These are phyloP conservation scores for Circinella umbellata DNA, from an alignment of 371 early-diverging fungal genomes.

Conservation along the genomic window DNA sequence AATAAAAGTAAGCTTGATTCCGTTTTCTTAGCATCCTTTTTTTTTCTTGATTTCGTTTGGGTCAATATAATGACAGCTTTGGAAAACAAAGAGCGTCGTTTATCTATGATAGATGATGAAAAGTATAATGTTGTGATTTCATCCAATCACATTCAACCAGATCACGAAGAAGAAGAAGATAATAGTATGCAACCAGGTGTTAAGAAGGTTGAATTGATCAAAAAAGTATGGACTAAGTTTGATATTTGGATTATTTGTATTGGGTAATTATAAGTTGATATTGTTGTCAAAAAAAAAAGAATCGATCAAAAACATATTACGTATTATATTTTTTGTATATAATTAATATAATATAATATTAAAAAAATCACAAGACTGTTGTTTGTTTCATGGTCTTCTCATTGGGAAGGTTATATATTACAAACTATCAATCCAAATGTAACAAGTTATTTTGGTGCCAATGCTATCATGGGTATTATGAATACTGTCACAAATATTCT, in stretches of 20 bases:
- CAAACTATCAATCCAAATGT: constrained; percentile 14
- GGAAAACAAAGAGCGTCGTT: background rate
- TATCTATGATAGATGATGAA: background rate
- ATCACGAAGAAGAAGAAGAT: background rate
- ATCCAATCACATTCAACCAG: background rate
- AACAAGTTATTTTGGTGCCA: constrained; percentile 15
- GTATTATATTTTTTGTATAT: too few species aligned
- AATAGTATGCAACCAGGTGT: constrained; percentile 13
- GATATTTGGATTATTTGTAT: constrained; percentile 5
- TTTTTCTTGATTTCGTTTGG: background rate
- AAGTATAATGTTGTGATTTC: background rate
- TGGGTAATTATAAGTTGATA: constrained; percentile 3
- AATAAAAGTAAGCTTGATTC: background rate
- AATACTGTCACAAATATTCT: constrained; percentile 22
- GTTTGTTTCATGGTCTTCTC: constrained; percentile 10
- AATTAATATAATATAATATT: too few species aligned
- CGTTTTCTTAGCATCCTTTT: background rate
- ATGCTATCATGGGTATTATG: constrained; percentile 14
- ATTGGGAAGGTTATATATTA: constrained; percentile 23
- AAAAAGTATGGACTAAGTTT: constrained; percentile 9
- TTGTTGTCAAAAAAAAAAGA: too few species aligned
- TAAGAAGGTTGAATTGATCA: constrained; percentile 10
- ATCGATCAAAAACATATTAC: too few species aligned
- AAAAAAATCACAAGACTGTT: background rate
- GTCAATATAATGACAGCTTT: background rate